phyloP scores from a whole-genome alignment of 75 land plant species.

The Larix kaempferi region DNA sequence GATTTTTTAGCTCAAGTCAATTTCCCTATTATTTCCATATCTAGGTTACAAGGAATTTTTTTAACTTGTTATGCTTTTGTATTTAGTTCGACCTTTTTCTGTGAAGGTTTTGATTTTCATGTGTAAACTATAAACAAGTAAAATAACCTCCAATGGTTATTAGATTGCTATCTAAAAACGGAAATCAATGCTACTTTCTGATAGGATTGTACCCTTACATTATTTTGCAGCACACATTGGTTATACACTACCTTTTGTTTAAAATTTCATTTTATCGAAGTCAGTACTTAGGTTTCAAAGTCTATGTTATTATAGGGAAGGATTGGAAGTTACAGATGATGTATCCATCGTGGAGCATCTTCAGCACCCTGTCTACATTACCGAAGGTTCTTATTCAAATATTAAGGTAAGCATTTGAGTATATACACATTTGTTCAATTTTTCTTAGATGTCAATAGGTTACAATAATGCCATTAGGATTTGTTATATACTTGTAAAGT shows the following conservation, averaged over 20 bases:
- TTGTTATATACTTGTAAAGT: background rate
- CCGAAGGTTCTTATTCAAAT: slow-evolving; percentile 97
- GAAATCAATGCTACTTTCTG: too few relatives aligned
- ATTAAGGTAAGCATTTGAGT: slow-evolving; percentile 61
- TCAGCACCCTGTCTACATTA: slow-evolving; percentile 94
- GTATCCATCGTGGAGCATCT: slow-evolving; percentile 98
- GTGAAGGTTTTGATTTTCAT: too few relatives aligned
- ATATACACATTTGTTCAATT: background rate
- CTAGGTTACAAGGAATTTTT: too few relatives aligned
- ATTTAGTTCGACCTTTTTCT: too few relatives aligned
- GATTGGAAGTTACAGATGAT: slow-evolving; percentile 97
- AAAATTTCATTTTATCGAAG: background rate
- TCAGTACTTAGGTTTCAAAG: background rate
- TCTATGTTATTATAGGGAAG: slow-evolving; percentile 47
- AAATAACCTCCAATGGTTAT: too few relatives aligned
- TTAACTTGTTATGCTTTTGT: too few relatives aligned
- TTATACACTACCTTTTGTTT: background rate
- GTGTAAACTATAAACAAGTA: too few relatives aligned
- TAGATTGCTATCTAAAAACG: too few relatives aligned
- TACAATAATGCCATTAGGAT: background rate
- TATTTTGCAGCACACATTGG: background rate
- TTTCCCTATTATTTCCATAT: too few relatives aligned
- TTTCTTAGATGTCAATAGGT: background rate
- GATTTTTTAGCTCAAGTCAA: too few relatives aligned
- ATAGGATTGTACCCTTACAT: too few relatives aligned